A percentile compares a stretch with the other conserved stretches of the same genome.
Evolutionary conservation across 129 eudicot genomes (phyloP).

Genomic region (Ambrosia trifida): DNA sequence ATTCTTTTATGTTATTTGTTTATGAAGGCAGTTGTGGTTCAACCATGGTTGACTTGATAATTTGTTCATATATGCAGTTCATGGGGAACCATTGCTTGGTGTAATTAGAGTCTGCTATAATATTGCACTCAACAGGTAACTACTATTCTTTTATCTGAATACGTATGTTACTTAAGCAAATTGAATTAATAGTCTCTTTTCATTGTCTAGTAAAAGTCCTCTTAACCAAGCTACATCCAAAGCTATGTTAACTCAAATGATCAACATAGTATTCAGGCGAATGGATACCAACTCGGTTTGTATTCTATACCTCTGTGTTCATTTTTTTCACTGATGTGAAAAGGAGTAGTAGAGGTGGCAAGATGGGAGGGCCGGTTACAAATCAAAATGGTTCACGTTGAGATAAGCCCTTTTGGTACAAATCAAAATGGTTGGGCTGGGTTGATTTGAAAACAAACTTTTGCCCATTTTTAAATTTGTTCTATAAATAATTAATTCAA

Average conservation of each 20-base stretch:
- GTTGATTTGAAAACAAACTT: not conserved
- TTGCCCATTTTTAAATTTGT: not conserved
- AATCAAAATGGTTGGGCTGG: not conserved
- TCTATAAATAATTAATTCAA: not conserved
- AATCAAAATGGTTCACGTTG: not conserved
- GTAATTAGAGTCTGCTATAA: constrained; percentile 90
- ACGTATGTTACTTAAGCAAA: constrained; percentile 7
- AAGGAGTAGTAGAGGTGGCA: not conserved
- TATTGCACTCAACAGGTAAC: constrained; percentile 90
- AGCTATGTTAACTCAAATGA: constrained; percentile 97
- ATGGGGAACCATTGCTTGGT: constrained; percentile 86
- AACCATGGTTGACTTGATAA: not conserved
- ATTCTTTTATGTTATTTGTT: not conserved
- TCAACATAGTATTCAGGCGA: constrained; percentile 82
- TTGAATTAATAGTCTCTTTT: constrained; percentile 26
- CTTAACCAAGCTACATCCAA: constrained; percentile 94
- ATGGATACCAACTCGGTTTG: constrained; percentile 79
- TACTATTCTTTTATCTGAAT: constrained; percentile 2
- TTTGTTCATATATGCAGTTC: constrained; percentile 58
- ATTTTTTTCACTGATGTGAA: constrained; percentile 1
- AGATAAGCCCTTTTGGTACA: not conserved
- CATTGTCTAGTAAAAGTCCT: constrained; percentile 78
- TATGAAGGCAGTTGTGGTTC: not conserved
- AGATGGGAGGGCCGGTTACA: not conserved
- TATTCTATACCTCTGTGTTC: not conserved